Evolutionary conservation across 73 alveolate species (phyloP).

Genomic region (Paramecium primaurelia): DNA sequence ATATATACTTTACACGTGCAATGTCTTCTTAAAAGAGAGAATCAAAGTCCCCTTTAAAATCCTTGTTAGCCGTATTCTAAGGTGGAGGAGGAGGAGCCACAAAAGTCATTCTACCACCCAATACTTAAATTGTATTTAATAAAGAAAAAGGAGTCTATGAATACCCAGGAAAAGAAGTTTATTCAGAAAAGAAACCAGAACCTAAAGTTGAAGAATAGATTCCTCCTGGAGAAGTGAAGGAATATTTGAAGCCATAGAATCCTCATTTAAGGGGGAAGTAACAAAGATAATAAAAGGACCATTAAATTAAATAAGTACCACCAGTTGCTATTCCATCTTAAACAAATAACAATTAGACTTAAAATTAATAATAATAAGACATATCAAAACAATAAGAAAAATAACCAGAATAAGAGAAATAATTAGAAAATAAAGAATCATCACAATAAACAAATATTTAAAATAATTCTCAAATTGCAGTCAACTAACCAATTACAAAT

Average conservation of each 20-base stretch:
- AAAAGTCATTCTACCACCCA: neutral
- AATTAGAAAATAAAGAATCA: neutral
- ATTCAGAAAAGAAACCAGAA: neutral
- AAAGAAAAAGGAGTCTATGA: neutral
- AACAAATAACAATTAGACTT: neutral
- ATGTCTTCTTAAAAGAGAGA: conserved; percentile 15
- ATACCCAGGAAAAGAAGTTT: neutral
- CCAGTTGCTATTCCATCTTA: neutral
- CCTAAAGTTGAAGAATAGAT: neutral
- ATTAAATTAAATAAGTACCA: neutral
- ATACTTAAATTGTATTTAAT: neutral
- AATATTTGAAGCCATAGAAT: neutral
- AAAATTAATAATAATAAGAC: neutral
- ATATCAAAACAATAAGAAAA: neutral
- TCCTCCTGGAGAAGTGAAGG: neutral
- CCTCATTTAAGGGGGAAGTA: neutral
- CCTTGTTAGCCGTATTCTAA: neutral
- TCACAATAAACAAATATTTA: neutral
- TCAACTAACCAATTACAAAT: neutral
- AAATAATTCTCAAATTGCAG: neutral
- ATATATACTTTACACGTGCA: neutral
- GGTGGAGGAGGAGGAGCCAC: conserved; percentile 1
- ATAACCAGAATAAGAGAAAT: neutral
- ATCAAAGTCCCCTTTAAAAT: conserved; percentile 18
- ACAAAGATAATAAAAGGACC: neutral